Base-by-base conservation (phyloP, 805 yeast species). In the Saccharomycopsis fermentans region DNA sequence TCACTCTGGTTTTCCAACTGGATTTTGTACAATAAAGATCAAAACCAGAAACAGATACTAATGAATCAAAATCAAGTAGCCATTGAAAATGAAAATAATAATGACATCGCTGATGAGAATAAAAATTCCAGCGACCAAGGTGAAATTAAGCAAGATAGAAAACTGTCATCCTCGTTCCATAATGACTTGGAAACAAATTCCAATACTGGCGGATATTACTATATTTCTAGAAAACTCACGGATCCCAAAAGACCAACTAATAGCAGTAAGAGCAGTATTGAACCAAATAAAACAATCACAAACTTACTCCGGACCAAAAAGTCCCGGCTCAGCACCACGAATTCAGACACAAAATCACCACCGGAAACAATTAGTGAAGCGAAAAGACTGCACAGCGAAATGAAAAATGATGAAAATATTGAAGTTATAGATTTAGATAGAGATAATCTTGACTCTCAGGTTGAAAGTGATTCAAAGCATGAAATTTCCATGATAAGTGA, bases 211-310 rank as follows among this genome's bases (percentile, higher is more conserved):
- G 26, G 50, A 19, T 55, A 55, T 32, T 55, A 26, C 37, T 55
- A 55, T 34, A 43, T 55, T 43, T 34, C 57, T 17, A 29, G 57
- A 47, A 55, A 55, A 35, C 52, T 55, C 14, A 55, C 57, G 2
- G 57, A 55, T n/a, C 48, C 39, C 1, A 36, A 36, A 12, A 39
- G 35, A 27, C 24, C 35, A 16, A 39, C 17, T 8, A 36, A n/a
- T 19, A 26, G 29, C 16, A 54, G 32, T 6, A 19, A 16, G 16
- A 36, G 29, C 26, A 9, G 9, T 11, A 4, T 24, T 19, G 50
- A 43, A 21, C n/a, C 50, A 43, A 43, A 43, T 21, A 43, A 43
- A 21, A 43, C 50, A 21, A 43, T 43, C 8, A 24, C 50, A 24
- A 24, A 24, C 12, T 43, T 43, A 43, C 50, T 43, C 4, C 50